Evolutionary conservation across 129 eudicot species (phyloP), one percentile per base, ranked within the genome.

Genomic region (Helichrysum umbraculigerum): DNA sequence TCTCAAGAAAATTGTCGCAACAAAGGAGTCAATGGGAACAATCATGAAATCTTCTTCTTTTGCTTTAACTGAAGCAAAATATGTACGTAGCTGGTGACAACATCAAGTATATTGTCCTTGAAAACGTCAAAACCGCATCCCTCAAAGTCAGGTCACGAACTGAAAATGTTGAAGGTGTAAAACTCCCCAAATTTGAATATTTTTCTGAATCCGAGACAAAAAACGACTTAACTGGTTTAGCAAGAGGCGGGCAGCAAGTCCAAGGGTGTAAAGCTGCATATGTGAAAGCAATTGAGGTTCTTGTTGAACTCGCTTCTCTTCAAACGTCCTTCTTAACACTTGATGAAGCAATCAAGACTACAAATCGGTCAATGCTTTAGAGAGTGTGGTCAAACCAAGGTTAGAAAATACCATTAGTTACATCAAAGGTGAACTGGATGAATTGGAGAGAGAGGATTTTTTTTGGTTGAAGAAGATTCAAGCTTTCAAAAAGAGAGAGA

Each of bases 201-300:
- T 92, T 84, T 65, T 76, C 92, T 20, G 98, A 90, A 34, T 86
- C 90, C 2, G 98, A 92, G 78, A 77, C 92, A 1, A 92, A 92
- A 81, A 92, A 90, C 21, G 94, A 90, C 84, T 69, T 92, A 58
- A 92, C 98, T 57, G 98, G 98, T n/a, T 77, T 92, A 68, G 96
- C 96, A 17, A 84, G 98, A 83, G 98, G 98, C 7, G 98, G 98
- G 33, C 98, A 92, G 70, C 98, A 92, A 71, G 91, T 92, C n/a
- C 98, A 92, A 76, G 92, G 87, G 7, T 92, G 98, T 67, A 88
- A 90, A 42, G 78, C 73, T 29, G 98, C 96, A 1, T 92, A 92
- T 35, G 90, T 92, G 75, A 92, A 90, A 76, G 85, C 98, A 51
- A 92, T 92, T 57, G 98, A 92, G 77, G 87, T 89, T 61, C 96